Base-by-base conservation (phyloP, 2,329 filamentous ascomycete genomes). In the Hymenoscyphus salicellus region DNA sequence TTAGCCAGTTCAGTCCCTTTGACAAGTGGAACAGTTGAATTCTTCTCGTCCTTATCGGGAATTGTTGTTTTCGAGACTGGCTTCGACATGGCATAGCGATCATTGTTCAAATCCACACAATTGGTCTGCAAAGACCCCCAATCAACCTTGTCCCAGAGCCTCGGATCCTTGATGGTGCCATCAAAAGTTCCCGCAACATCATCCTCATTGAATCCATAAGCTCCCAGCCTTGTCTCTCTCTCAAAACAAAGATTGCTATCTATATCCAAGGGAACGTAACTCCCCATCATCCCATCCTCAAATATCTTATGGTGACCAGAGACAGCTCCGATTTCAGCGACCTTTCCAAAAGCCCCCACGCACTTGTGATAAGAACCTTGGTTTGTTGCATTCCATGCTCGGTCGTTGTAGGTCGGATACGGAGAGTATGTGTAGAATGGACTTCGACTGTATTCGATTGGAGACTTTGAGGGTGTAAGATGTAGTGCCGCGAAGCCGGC, bases 101-200 rank as follows among this genome's bases (percentile, higher is more conserved):
- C 83, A 64, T 83, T 80, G 76, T 96, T 96, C 69, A 80, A 82
- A 68, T 83, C 77, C 0, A 87, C 75, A 72, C 91, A 95, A 32
- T 83, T 77, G 60, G 86, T 79, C 74, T 94, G 90, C 20, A 94
- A 78, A 36, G 83, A 77, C 16, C 88, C 88, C 91, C 91, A 95
- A 67, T 86, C 82, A 36, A 92, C 20, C 20, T 26, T 52, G 10
- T 52, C 46, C 46, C 20, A 52, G 20, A 26, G 4, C 26, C 46
- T 52, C 23, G 20, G 11, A 20, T 52, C 46, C 46, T 52, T 52
- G 11, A 52, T 26, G 1, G 46, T 52, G 5, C 46, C n/a, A 57
- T 57, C 32, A 16, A 36, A 23, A 8, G 55, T 36, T 8, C 55
- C 32, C 17, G 17, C 28, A 16, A 30, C 16, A 57, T 57, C 32